Evolutionary conservation across 1,284 basidiomycete genomes (phyloP).

Genomic region (Ustilago nuda): DNA sequence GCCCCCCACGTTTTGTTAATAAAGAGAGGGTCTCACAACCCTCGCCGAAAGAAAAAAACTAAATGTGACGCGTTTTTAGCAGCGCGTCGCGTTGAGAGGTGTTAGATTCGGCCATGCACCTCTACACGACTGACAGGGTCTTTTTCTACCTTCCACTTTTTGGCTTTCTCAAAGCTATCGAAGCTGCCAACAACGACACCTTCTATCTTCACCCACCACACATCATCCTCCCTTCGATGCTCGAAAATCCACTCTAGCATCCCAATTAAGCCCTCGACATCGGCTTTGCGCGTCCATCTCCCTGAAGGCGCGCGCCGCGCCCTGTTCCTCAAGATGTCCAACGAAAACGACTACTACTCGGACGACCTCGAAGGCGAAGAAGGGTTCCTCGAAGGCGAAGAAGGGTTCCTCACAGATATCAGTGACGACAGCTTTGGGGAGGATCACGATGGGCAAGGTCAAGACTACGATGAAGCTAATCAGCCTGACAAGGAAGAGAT

Average conservation of each 20-base stretch:
- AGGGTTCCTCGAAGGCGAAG: constrained; percentile 43
- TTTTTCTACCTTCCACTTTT: neutral
- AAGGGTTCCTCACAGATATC: constrained; percentile 40
- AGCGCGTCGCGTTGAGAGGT: constrained; percentile 49
- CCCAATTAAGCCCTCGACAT: neutral
- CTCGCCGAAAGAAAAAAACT: too few species aligned
- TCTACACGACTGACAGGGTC: constrained; percentile 1
- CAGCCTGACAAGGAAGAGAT: constrained; percentile 50
- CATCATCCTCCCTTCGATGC: neutral
- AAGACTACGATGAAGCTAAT: constrained; percentile 31
- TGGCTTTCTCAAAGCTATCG: neutral
- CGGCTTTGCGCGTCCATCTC: neutral
- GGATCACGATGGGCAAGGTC: constrained; percentile 7
- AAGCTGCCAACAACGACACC: neutral
- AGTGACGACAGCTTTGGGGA: constrained; percentile 36
- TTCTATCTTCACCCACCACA: neutral
- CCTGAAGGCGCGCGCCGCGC: neutral
- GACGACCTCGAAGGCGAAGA: constrained; percentile 57
- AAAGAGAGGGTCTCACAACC: neutral
- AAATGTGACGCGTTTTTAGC: constrained; percentile 23
- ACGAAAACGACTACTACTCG: constrained; percentile 46
- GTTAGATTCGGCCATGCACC: constrained; percentile 39
- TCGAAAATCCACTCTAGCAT: neutral
- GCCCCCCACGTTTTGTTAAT: too few species aligned
- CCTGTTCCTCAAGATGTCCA: constrained; percentile 24